A percentile compares a stretch with the other conserved stretches of the same genome.
Conservation (phyloP, 108 stramenopile species). For the Cyclotella sp. region DNA sequence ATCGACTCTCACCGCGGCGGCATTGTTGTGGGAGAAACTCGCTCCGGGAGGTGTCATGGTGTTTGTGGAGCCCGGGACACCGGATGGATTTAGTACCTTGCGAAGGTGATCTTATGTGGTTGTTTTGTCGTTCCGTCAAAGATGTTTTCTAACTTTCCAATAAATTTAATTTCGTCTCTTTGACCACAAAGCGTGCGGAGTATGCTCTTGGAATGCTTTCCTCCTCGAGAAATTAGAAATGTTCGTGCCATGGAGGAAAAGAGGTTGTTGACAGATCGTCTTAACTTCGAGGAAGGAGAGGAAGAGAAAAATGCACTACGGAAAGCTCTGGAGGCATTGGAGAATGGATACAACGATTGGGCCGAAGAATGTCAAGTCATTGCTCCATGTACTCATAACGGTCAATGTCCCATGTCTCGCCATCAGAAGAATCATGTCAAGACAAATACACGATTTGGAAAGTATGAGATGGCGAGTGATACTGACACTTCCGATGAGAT, state of each 20-base stretch:
- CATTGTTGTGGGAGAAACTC: conserved; percentile 75
- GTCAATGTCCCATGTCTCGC: conserved; percentile 77
- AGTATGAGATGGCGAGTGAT: conserved; percentile 23
- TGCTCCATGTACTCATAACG: conserved; percentile 88
- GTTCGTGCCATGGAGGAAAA: conserved; percentile 10
- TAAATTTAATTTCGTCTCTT: too few species aligned
- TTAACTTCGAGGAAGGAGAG: conserved; percentile 4
- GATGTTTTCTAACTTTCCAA: too few species aligned
- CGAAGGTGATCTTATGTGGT: conserved; percentile 11
- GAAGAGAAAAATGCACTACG: background rate
- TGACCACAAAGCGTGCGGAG: conserved; percentile 53
- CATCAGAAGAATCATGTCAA: conserved; percentile 63
- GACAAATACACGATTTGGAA: conserved; percentile 44
- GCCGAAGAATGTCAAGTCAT: conserved; percentile 74
- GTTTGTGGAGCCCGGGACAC: conserved; percentile 86
- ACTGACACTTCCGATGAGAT: background rate
- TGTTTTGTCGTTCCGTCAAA: too few species aligned
- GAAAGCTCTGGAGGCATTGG: conserved; percentile 6
- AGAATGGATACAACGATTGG: conserved; percentile 18
- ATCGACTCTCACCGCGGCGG: conserved; percentile 65
- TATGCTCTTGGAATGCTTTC: conserved; percentile 84
- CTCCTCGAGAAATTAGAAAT: conserved; percentile 48
- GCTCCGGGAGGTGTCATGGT: conserved; percentile 73
- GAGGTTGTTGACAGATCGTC: background rate
- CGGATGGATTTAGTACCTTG: conserved; percentile 82